Conservation (phyloP, 2,329 filamentous ascomycete species). For the Phaeosphaeriaceae sp. region DNA sequence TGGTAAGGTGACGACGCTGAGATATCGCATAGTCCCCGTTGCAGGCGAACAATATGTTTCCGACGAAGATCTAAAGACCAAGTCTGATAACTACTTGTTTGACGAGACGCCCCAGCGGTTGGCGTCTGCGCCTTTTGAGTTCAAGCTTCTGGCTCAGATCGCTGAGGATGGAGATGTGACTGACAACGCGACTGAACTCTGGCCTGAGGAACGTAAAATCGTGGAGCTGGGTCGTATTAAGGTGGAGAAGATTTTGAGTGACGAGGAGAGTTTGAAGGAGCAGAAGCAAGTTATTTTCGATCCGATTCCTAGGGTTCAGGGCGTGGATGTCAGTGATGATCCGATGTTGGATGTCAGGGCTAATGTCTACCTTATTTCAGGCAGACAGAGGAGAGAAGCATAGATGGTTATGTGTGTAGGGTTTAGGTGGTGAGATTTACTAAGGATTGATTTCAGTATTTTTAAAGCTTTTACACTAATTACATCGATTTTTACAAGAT, state of each 20-base stretch:
- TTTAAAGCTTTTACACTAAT: too few species aligned
- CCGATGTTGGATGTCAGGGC: slow-evolving; percentile 64
- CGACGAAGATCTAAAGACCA: slow-evolving; percentile 47
- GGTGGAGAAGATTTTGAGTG: slow-evolving; percentile 50
- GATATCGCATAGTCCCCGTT: slow-evolving; percentile 59
- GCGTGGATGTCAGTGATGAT: slow-evolving; percentile 60
- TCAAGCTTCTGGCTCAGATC: slow-evolving; percentile 59
- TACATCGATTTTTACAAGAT: too few species aligned
- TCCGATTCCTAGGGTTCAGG: slow-evolving; percentile 62
- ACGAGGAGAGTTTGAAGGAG: slow-evolving; percentile 51
- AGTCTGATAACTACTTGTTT: slow-evolving; percentile 55
- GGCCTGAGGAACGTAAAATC: slow-evolving; percentile 59
- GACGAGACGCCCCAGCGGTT: slow-evolving; percentile 55
- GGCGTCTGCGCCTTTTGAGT: slow-evolving; percentile 47
- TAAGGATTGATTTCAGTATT: too few species aligned
- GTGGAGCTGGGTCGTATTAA: slow-evolving; percentile 60
- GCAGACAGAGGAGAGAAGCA: slow-evolving; percentile 59
- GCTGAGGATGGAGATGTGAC: slow-evolving; percentile 56
- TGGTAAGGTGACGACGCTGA: slow-evolving; percentile 54
- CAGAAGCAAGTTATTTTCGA: slow-evolving; percentile 64
- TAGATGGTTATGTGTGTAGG: slow-evolving; percentile 7
- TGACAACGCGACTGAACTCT: slow-evolving; percentile 58
- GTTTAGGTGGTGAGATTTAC: not conserved
- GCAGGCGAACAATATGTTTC: slow-evolving; percentile 51
- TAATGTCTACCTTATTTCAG: slow-evolving; percentile 62